phyloP scores from a whole-genome alignment of 2,329 filamentous ascomycete species.

The Tolypocladium album region DNA sequence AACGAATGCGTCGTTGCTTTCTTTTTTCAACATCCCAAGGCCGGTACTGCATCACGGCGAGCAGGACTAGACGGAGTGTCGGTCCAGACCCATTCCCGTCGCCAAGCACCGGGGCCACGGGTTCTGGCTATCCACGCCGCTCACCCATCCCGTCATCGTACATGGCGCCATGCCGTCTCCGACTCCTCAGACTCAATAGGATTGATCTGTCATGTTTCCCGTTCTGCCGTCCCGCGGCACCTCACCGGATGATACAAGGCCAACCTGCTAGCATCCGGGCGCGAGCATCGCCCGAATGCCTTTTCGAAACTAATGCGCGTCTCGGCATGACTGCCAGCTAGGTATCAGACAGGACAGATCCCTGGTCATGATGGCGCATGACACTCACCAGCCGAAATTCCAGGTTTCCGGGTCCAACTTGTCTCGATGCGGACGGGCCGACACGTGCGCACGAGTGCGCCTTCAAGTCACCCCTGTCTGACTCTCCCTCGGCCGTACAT shows the following conservation, averaged over 20 bases:
- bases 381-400: neutral
- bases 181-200: neutral
- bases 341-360: neutral
- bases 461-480: neutral
- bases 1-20: neutral
- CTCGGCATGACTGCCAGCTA: neutral
- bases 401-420: neutral
- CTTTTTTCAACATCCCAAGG: neutral
- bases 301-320: neutral
- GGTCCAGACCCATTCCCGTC: neutral
- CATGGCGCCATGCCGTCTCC: neutral
- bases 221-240: neutral
- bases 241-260: neutral
- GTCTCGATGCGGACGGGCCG: neutral
- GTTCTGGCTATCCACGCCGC: neutral
- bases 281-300: neutral
- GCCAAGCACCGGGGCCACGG: neutral
- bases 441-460: neutral
- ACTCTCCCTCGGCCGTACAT: neutral
- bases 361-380: neutral
- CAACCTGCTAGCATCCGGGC: neutral
- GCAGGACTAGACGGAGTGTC: neutral
- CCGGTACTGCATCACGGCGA: neutral
- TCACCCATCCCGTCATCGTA: neutral
- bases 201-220: neutral